Percentiles rank a stretch among this genome's conserved stretches.
These are phyloP conservation scores for Quercus suber DNA, from an alignment of 306 rosid species.

Conservation along the genomic window DNA sequence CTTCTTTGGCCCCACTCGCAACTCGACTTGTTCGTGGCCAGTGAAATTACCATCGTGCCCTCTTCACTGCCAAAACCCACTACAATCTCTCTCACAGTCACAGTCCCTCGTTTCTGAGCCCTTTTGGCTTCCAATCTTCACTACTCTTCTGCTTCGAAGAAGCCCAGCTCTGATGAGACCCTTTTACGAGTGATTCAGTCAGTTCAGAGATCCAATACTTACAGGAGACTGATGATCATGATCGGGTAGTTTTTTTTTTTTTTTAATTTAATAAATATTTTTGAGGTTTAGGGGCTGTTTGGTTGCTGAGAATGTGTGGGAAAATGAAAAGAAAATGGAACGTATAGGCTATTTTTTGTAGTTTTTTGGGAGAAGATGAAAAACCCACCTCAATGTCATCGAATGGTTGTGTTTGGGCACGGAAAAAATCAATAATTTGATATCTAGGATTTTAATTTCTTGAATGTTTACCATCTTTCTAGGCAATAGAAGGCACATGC, in stretches of 20 bases:
- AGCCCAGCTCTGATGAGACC: slow-evolving; percentile 47
- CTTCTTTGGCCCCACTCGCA: slow-evolving; percentile 46
- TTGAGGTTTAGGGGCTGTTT: not conserved
- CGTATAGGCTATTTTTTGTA: too few relatives aligned
- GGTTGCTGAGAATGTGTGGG: too few relatives aligned
- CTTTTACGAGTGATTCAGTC: slow-evolving; percentile 57
- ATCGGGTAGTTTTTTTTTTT: not conserved
- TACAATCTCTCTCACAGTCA: not conserved
- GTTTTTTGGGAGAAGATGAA: not conserved
- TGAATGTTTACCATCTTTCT: not conserved
- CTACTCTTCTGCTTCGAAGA: slow-evolving; percentile 49
- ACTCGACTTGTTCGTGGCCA: slow-evolving; percentile 38
- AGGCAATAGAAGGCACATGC: too few relatives aligned
- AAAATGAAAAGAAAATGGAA: too few relatives aligned
- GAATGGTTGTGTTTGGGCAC: not conserved
- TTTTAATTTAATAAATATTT: not conserved
- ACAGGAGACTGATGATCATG: slow-evolving; percentile 51
- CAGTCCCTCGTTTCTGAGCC: not conserved
- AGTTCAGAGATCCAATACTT: slow-evolving; percentile 68
- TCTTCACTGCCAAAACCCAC: slow-evolving; percentile 39
- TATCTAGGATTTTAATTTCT: not conserved
- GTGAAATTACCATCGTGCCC: slow-evolving; percentile 23
- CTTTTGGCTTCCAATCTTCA: slow-evolving; percentile 28
- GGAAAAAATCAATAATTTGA: not conserved
- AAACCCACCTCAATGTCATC: not conserved